Conservation (phyloP, 2,329 filamentous ascomycete genomes). For the Diatrype stigma region DNA sequence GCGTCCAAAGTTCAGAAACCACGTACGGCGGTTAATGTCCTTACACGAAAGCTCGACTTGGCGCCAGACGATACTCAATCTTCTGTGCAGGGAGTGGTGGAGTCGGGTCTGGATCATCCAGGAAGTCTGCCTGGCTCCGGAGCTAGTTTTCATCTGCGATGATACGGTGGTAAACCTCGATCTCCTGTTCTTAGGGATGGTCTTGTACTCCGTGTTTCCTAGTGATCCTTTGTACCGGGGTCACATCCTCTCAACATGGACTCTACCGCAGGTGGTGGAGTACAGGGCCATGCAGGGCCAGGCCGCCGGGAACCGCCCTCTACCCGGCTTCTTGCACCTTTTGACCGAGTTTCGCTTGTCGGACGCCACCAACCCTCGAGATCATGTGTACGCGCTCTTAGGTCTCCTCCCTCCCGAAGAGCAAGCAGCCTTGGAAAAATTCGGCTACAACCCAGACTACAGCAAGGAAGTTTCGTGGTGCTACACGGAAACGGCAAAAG, state of each 20-base stretch:
- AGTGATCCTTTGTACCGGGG: not conserved
- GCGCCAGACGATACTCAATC: not conserved
- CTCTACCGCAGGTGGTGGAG: not conserved
- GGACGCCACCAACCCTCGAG: not conserved
- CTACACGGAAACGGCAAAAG: not conserved
- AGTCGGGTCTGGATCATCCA: conserved; percentile 3
- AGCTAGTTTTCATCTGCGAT: not conserved
- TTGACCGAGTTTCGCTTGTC: conserved; percentile 1
- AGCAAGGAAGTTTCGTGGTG: not conserved
- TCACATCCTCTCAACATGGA: not conserved
- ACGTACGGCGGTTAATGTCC: not conserved
- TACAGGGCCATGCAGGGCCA: not conserved
- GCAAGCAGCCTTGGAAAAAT: not conserved
- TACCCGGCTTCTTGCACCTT: not conserved
- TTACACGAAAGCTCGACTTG: not conserved
- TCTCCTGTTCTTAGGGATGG: conserved; percentile 1
- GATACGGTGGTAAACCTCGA: not conserved
- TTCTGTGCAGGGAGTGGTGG: conserved; percentile 1
- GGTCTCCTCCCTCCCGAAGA: conserved; percentile 1
- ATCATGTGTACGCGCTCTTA: conserved; percentile 2
- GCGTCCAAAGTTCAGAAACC: not conserved
- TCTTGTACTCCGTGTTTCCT: not conserved
- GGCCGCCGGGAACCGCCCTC: not conserved
- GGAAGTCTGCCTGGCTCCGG: conserved; percentile 1
- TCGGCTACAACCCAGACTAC: not conserved